Base-by-base conservation (phyloP, 805 yeast genomes). In the Wickerhamomyces strasburgensis region DNA sequence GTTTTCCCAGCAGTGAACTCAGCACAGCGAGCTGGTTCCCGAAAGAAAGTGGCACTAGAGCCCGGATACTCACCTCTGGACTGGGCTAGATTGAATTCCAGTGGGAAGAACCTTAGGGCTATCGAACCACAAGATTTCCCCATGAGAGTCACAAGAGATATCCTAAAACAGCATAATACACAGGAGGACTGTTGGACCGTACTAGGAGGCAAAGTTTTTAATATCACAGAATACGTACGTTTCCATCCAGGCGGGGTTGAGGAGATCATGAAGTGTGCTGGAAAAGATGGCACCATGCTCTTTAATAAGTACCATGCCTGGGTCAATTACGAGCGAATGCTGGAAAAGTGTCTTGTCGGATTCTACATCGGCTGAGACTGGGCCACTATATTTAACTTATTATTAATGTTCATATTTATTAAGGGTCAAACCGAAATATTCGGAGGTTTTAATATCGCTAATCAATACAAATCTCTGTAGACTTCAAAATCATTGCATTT, bases 201-300 rank as follows among this genome's bases (percentile, higher is more conserved):
- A 24, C 69, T 90, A 6, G 76, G 75, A 30, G 85, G 88, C 4
- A 82, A 76, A 50, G 95, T 90, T 2, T 90, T 84, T 64, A 86
- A 89, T 52, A 67, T 90, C n/a, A 79, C 96, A 1, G 78, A 83
- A 10, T 90, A 93, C 58, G 54, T 93, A 25, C 66, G 74, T 37
- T 93, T 79, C 58, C 98, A 90, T 49, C 98, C 98, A 0, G 98
- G 98, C 25, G 98, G 98, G 2, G 78, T 68, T 4, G 77, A 75
- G 6, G 85, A 87, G 52, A 62, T 90, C 29, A 66, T 85, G 75
- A 72, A 76, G 34, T 75, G 83, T 51, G 93, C 94, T 1, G 96
- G 96, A 0, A 67, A 68, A 34, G 97, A 90, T 56, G 93, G 90
- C 1, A 86, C 96, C 2, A 47, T 61, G 3, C 53, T 84, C 42